These are phyloP conservation scores for Ocimum tenuiflorum DNA, from an alignment of 257 asterid species.

Conservation along the genomic window DNA sequence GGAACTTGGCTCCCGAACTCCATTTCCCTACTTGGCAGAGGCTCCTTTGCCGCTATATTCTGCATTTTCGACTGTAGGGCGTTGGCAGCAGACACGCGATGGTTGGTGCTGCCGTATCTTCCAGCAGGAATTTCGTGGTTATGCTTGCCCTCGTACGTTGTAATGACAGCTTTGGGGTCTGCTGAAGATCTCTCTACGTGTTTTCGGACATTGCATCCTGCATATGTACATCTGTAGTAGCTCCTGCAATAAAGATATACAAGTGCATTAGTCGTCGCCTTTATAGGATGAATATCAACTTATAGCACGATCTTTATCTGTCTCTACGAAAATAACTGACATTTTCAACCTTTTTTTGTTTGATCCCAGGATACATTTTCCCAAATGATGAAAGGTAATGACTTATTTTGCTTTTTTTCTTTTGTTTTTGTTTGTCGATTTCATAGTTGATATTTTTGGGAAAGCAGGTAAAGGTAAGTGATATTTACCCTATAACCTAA, in stretches of 20 bases:
- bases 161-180: constrained; percentile 74
- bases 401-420: too few species aligned
- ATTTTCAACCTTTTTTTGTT: too few species aligned
- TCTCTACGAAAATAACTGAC: too few species aligned
- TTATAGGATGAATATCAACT: too few species aligned
- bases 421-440: too few species aligned
- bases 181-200: constrained; percentile 88
- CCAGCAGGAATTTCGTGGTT: constrained; percentile 64
- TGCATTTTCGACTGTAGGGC: constrained; percentile 28
- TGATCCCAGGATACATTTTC: too few species aligned
- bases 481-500: too few species aligned
- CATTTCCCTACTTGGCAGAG: constrained; percentile 27
- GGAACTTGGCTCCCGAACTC: constrained; percentile 33
- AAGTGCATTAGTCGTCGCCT: neutral
- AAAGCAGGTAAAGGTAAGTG: too few species aligned
- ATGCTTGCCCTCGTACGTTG: constrained; percentile 90
- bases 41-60: constrained; percentile 28
- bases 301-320: too few species aligned
- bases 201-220: constrained; percentile 90
- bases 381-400: too few species aligned
- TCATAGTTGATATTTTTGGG: too few species aligned
- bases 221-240: constrained; percentile 74
- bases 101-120: constrained; percentile 32
- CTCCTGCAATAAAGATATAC: constrained; percentile 43
- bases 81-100: constrained; percentile 6